Percentiles rank a stretch among this genome's conserved stretches.
These are phyloP conservation scores for Lachancea nothofagi DNA, from an alignment of 805 yeast species.

Conservation along the genomic window DNA sequence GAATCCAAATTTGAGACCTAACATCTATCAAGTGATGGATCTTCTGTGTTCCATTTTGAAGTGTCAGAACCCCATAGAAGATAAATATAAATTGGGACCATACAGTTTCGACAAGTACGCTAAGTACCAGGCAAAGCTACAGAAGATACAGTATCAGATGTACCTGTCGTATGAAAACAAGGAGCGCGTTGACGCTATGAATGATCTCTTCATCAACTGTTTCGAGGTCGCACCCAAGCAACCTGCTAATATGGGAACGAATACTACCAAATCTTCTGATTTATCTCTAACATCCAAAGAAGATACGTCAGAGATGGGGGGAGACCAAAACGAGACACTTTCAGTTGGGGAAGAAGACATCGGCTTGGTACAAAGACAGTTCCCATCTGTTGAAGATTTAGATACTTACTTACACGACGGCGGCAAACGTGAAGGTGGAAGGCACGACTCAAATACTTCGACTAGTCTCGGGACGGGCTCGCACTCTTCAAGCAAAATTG, in stretches of 20 bases:
- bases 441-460: background rate
- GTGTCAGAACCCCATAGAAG: constrained; percentile 45
- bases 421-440: background rate
- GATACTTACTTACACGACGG: constrained; percentile 3
- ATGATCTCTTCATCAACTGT: constrained; percentile 23
- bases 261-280: background rate
- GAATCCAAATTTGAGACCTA: constrained; percentile 78
- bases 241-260: constrained; percentile 20
- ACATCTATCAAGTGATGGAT: constrained; percentile 69
- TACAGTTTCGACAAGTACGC: constrained; percentile 53
- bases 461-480: constrained; percentile 4
- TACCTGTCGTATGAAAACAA: constrained; percentile 21
- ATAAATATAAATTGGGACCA: constrained; percentile 42
- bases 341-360: constrained; percentile 6
- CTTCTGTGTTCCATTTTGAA: constrained; percentile 60
- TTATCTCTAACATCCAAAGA: background rate
- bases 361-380: constrained; percentile 7
- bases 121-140: constrained; percentile 39
- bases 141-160: constrained; percentile 26
- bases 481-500: constrained; percentile 5
- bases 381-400: constrained; percentile 8
- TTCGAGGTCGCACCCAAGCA: constrained; percentile 30
- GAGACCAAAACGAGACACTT: background rate
- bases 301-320: background rate
- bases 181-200: constrained; percentile 16